Base-by-base conservation (phyloP, 1,284 basidiomycete genomes). In the Coniferiporia sulphurascens region DNA sequence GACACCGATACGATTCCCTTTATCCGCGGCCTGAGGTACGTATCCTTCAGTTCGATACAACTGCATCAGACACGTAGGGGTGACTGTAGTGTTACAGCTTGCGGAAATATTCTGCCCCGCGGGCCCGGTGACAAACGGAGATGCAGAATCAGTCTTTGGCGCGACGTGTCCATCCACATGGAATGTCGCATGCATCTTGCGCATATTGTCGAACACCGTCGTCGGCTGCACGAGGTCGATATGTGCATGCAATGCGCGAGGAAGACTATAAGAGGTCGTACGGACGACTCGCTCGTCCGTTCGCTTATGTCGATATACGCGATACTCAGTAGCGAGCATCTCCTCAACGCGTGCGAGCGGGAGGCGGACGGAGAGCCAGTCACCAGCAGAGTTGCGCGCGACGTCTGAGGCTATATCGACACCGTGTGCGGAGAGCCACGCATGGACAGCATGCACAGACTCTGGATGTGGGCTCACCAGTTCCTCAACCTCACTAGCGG, bases 291-390 rank as follows among this genome's bases (percentile, higher is more conserved):
- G 56, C 22, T 63, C 61, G 12, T 19, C 55, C 12, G 61, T 64
- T 2, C 56, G 48, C 15, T 45, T 59, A 53, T 69, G 67, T 15
- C 49, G 55, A 48, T 63, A 69, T 17, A 64, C 34, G n/a, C 59
- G 52, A 51, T 67, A 69, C 46, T 65, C 53, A 12, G 65, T 57
- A 27, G 54, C 48, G 8, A 65, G 57, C 60, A 73, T 65, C 36
- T 61, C 56, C 43, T 70, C 62, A 13, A 71, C 71, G 58, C 66
- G 48, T 34, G 61, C 62, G 10, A 70, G 66, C 3, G 72, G 68
- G 4, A 71, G 62, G n/a, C 64, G 52, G 32, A 72, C 58, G 36
- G 59, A 63, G 52, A 73, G 56, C 61, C 67, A 69, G 59, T 73
- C 70, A 21, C 67, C 67, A 7, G 65, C 61, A 8, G 63, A 62